A percentile compares a stretch with the other conserved stretches of the same genome.
Evolutionary conservation across 2,329 filamentous ascomycete species (phyloP).

Genomic region (Ophiostoma sp.): DNA sequence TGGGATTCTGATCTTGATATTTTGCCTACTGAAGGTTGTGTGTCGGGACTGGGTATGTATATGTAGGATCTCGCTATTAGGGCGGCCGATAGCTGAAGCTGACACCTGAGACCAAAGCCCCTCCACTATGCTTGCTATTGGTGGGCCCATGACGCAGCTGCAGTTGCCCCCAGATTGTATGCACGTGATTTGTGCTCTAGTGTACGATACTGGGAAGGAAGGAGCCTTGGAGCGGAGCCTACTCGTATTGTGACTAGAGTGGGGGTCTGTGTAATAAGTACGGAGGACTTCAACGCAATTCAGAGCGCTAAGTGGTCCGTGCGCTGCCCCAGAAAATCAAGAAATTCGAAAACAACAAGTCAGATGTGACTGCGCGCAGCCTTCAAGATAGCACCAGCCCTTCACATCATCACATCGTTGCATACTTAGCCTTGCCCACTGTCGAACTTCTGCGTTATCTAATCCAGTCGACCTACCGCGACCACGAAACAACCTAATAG

Average conservation of each 20-base stretch:
- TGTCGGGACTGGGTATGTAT: not conserved
- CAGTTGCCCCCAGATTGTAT: constrained; percentile 7
- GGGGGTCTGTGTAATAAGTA: constrained; percentile 1
- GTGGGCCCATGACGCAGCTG: constrained; percentile 24
- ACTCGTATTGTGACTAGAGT: not conserved
- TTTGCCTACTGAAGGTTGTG: not conserved
- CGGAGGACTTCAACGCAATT: not conserved
- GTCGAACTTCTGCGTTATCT: not conserved
- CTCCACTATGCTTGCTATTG: constrained; percentile 15
- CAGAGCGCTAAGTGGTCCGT: constrained; percentile 11
- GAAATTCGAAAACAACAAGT: constrained; percentile 4
- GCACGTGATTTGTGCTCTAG: constrained; percentile 8
- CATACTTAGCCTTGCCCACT: not conserved
- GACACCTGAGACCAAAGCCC: not conserved
- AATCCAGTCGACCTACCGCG: not conserved
- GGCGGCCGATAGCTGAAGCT: constrained; percentile 14
- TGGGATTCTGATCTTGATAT: not conserved
- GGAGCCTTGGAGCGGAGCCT: constrained; percentile 1
- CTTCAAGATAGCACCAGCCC: not conserved
- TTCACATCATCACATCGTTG: not conserved
- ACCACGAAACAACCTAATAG: not conserved
- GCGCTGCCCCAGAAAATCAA: constrained; percentile 4
- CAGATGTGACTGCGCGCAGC: not conserved
- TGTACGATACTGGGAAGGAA: not conserved
- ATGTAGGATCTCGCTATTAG: not conserved